Percentiles rank a stretch among this genome's conserved stretches.
phyloP scores from a whole-genome alignment of 2,329 filamentous ascomycete genomes.

The Aspergillus aculeatinus region DNA sequence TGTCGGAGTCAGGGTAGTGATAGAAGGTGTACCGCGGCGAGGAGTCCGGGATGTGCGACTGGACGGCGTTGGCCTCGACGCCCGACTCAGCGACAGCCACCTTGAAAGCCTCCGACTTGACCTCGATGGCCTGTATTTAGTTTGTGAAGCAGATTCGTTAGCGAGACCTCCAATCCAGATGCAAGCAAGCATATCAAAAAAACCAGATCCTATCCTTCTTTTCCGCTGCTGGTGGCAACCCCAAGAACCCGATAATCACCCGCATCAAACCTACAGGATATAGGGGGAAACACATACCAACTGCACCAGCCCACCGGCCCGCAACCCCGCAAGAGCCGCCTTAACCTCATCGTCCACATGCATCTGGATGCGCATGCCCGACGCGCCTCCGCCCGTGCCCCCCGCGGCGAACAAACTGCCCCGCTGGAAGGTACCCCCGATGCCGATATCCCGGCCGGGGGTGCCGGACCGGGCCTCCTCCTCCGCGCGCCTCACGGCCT shows the following conservation, averaged over 20 bases:
- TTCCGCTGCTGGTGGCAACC: background rate
- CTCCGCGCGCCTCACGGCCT: conserved; percentile 59
- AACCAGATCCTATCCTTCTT: background rate
- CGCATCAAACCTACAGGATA: no score
- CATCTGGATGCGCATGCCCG: conserved; percentile 50
- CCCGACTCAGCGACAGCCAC: conserved; percentile 49
- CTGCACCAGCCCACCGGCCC: conserved; percentile 47
- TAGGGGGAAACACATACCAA: conserved; percentile 41
- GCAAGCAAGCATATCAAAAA: background rate
- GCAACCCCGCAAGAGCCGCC: conserved; percentile 48
- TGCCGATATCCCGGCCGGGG: conserved; percentile 48
- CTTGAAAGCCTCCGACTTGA: conserved; percentile 55
- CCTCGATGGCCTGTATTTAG: conserved; percentile 38
- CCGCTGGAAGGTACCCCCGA: conserved; percentile 40
- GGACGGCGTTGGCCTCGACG: conserved; percentile 46
- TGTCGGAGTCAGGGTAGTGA: conserved; percentile 49
- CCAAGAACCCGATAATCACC: no score
- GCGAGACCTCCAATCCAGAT: conserved; percentile 12
- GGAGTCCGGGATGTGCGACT: conserved; percentile 49
- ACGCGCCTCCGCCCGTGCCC: conserved; percentile 22
- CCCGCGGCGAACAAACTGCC: conserved; percentile 13
- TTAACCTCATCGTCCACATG: conserved; percentile 55
- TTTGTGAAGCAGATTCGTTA: conserved; percentile 19
- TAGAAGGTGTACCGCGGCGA: conserved; percentile 64
- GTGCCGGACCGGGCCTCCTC: conserved; percentile 58